These are phyloP conservation scores for Phytophthora agathidicida DNA, from an alignment of 352 stramenopile genomes.

Conservation along the genomic window DNA sequence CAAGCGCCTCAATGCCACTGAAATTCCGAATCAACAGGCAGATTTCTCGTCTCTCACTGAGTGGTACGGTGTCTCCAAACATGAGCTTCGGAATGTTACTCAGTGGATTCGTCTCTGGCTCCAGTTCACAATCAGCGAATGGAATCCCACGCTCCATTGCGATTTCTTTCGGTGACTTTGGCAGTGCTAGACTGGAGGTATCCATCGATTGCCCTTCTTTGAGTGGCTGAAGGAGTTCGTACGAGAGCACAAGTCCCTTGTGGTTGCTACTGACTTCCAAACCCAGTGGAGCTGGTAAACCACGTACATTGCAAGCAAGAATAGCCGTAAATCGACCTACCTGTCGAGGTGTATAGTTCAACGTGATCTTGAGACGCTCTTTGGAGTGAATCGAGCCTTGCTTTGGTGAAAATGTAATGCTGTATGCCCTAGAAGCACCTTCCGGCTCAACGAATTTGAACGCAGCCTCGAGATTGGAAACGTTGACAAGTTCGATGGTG, in stretches of 20 bases:
- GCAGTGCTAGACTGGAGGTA: constrained; percentile 6
- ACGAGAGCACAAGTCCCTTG: constrained; percentile 81
- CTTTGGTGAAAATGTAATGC: constrained; percentile 49
- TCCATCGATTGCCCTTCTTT: constrained; percentile 1
- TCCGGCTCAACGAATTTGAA: constrained; percentile 84
- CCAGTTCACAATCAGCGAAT: constrained; percentile 50
- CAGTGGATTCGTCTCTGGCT: constrained; percentile 47
- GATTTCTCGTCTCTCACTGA: constrained; percentile 58
- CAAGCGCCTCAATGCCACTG: constrained; percentile 70
- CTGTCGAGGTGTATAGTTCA: constrained; percentile 69
- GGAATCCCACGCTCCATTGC: constrained; percentile 43
- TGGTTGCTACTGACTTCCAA: constrained; percentile 71
- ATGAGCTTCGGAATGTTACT: constrained; percentile 51
- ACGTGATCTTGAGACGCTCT: constrained; percentile 47
- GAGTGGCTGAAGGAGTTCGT: constrained; percentile 50
- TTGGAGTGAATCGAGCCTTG: constrained; percentile 67
- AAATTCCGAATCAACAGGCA: constrained; percentile 75
- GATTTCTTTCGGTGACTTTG: constrained; percentile 47
- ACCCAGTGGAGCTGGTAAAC: constrained; percentile 60
- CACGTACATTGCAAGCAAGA: constrained; percentile 68
- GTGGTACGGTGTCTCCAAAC: constrained; percentile 67
- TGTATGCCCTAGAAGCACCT: constrained; percentile 52
- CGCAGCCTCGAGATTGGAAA: constrained; percentile 75
- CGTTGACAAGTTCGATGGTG: constrained; percentile 69
- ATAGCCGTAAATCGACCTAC: constrained; percentile 56